These are phyloP conservation scores for Ascosphaera apis DNA, from an alignment of 2,329 filamentous ascomycete species.

Conservation along the genomic window DNA sequence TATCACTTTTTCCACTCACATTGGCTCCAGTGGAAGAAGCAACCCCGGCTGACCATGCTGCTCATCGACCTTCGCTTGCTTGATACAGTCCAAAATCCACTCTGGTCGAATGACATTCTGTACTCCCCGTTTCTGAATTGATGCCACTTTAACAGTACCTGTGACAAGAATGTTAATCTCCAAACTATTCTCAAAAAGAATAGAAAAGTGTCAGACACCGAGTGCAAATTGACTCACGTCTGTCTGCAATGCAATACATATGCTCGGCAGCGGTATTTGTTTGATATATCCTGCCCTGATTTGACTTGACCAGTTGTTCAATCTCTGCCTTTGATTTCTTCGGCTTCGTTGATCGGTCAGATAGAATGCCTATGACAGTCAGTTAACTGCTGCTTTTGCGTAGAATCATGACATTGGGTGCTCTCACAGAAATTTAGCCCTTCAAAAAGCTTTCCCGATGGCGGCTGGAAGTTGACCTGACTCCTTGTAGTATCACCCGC, in stretches of 20 bases:
- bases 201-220: background rate
- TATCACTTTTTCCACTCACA: constrained; percentile 10
- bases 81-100: constrained; percentile 69
- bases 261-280: constrained; percentile 36
- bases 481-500: constrained; percentile 40
- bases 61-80: constrained; percentile 30
- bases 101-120: constrained; percentile 52
- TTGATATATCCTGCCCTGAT: constrained; percentile 63
- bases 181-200: background rate
- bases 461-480: constrained; percentile 30
- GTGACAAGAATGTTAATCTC: constrained; percentile 3
- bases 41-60: constrained; percentile 26
- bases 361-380: constrained; percentile 38
- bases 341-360: constrained; percentile 43
- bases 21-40: constrained; percentile 41
- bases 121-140: constrained; percentile 48
- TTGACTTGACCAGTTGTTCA: constrained; percentile 57
- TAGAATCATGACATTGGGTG: background rate
- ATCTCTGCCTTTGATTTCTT: constrained; percentile 61
- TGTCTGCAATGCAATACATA: constrained; percentile 58
- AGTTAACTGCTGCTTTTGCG: background rate
- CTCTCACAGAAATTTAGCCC: constrained; percentile 47
- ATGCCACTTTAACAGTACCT: constrained; percentile 54
- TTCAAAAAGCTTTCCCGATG: constrained; percentile 43
- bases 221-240: constrained; percentile 24